Evolutionary conservation across 2,329 filamentous ascomycete genomes (phyloP).

Genomic region (Sporothrix sp.): DNA sequence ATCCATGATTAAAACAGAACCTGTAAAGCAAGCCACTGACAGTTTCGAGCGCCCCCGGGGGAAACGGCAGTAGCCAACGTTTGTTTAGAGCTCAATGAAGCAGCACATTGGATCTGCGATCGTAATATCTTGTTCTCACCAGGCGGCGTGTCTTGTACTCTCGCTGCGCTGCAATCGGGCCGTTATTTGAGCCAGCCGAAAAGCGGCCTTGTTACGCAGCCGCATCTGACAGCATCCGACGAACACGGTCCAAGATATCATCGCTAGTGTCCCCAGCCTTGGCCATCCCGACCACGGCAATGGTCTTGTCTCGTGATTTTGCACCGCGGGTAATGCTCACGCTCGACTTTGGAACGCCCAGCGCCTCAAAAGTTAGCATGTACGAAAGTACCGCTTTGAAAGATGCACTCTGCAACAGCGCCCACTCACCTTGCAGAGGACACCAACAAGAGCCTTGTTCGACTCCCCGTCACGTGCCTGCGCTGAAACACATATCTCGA

Average conservation of each 20-base stretch:
- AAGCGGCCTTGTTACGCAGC: too few species aligned
- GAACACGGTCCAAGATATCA: conserved; percentile 11
- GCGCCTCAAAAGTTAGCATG: conserved; percentile 31
- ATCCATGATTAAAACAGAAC: too few species aligned
- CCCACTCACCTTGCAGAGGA: conserved; percentile 48
- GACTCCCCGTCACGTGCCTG: conserved; percentile 58
- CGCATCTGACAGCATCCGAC: conserved; percentile 8
- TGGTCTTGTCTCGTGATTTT: conserved; percentile 56
- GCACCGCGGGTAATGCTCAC: conserved; percentile 52
- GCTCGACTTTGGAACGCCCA: conserved; percentile 54
- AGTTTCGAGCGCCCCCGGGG: too few species aligned
- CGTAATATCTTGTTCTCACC: too few species aligned
- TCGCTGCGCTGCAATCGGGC: too few species aligned
- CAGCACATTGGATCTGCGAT: too few species aligned
- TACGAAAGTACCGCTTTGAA: not conserved
- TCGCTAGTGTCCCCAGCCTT: conserved; percentile 7
- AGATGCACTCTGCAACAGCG: not conserved
- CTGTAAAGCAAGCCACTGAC: not conserved
- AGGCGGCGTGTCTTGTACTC: too few species aligned
- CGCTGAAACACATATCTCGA: conserved; percentile 58
- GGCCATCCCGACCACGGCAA: conserved; percentile 31
- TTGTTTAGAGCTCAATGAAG: too few species aligned
- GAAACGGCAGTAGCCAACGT: too few species aligned
- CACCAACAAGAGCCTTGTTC: conserved; percentile 54
- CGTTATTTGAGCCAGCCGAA: too few species aligned